Evolutionary conservation across 768 basidiomycete genomes (phyloP), one percentile per base, ranked within the genome.

Genomic region (Tricholoma saponaceum): DNA sequence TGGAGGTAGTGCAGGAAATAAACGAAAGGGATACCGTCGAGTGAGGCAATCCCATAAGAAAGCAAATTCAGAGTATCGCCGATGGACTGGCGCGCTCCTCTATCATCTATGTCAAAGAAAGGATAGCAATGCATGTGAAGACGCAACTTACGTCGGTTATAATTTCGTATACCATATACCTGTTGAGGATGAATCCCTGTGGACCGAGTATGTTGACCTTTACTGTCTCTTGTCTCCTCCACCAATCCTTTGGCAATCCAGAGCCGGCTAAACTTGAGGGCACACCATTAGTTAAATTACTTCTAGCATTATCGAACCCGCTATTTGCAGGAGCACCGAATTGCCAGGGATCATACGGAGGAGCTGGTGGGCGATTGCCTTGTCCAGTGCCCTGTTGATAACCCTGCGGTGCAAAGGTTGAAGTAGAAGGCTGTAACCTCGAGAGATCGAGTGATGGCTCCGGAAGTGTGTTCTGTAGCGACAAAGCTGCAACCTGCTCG

Each of bases 51-150:
- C 95, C 84, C 92, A 90, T 25, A 98, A 76, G 71, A 89, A 95
- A 9, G 81, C 82, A 69, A 98, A 99, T 69, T 99, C 97, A 6
- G 91, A 93, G 70, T 98, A 99, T 57, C 97, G 83, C 54, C 96
- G 78, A 26, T 85, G 78, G 20, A 98, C 90, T 13, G 91, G 76
- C 12, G 80, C 75, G 4, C 83, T 84, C 51, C 85, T 79, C 81
- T 92, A 62, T 59, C 55, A 30, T 22, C 51, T 26, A 50, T 53
- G 28, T 65, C 16, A 62, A 59, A 37, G 33, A 54, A 39, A 54
- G 49, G 47, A 39, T 47, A 37, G 22, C 30, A 39, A 7, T 25
- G 12, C 60, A 26, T 44, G 43, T 26, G 51, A 54, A 55, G 22
- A 32, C 28, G 43, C n/a, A 39, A 76, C 86, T 69, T 61, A 92